Conservation (phyloP, 2,329 filamentous ascomycete species). For the Fusarium sp. region DNA sequence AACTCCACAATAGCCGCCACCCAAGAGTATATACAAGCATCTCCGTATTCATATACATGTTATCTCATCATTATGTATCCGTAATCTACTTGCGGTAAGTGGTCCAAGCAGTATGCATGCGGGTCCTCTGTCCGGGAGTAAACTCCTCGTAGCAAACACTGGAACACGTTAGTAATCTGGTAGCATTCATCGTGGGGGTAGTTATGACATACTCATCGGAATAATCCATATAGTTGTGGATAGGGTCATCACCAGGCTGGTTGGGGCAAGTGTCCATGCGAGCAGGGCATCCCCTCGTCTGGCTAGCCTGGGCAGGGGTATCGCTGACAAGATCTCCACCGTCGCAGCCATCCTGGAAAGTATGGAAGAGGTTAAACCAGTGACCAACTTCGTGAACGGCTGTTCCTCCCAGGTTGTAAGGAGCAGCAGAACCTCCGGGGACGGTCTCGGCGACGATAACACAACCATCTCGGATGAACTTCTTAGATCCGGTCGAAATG, state of each 20-base stretch:
- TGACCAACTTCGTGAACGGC: constrained; percentile 53
- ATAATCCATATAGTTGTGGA: constrained; percentile 55
- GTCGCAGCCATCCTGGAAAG: constrained; percentile 52
- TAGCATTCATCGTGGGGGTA: rapidly evolving
- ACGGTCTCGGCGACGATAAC: constrained; percentile 51
- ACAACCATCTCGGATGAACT: constrained; percentile 55
- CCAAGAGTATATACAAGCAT: not conserved
- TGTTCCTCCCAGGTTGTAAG: constrained; percentile 48
- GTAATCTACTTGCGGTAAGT: constrained; percentile 29
- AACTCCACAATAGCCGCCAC: not conserved
- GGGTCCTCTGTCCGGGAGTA: constrained; percentile 35
- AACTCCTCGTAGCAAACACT: constrained; percentile 42
- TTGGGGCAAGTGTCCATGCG: constrained; percentile 50
- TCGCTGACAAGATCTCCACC: constrained; percentile 55
- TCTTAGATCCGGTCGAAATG: constrained; percentile 10
- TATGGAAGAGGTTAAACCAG: constrained; percentile 57
- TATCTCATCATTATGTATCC: not conserved
- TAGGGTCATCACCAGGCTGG: constrained; percentile 47
- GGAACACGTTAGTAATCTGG: rapidly evolving
- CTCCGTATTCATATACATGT: not conserved
- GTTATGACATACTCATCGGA: constrained; percentile 54
- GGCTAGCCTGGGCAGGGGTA: constrained; percentile 52
- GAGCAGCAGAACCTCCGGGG: constrained; percentile 50
- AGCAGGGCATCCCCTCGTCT: constrained; percentile 50
- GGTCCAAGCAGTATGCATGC: constrained; percentile 39